Base-by-base conservation (phyloP, 495 filamentous ascomycete genomes). In the Lindgomyces ingoldianus region DNA sequence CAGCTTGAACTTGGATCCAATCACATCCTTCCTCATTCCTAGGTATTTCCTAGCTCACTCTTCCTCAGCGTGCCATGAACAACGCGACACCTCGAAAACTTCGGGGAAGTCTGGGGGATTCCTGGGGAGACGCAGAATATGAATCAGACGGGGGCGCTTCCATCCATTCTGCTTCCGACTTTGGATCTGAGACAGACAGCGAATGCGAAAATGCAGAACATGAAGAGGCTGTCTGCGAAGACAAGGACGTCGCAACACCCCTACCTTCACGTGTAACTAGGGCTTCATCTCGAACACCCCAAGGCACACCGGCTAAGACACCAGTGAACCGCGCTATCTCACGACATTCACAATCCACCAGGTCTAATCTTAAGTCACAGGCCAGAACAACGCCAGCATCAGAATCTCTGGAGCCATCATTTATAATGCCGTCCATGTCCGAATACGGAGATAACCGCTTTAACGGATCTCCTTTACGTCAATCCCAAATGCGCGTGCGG, bases 371-470 rank as follows among this genome's bases (percentile, higher is more conserved):
- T 29, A 25, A 33, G 18, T 64, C 53, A 48, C 58, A 29, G 53
- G 10, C 10, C 42, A 44, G 41, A 58, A 51, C 8, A 70, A 68
- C 2, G 58, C 70, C 33, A 50, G 66, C 47, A 53, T n/a, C 59
- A 55, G 64, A 58, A n/a, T 73, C 73, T 4, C 69, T 64, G 47
- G 80, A 79, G 58, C 80, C 80, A 21, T 76, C 79, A 42, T 64
- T 83, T 41, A 73, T 81, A 22, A 82, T 82, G 78, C 81, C 81
- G 22, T 75, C 76, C 0, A 70, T 81, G 57, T 59, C 72, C 57
- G 41, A 73, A 36, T 70, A 73, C 36, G 8, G 16, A 12, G 47
- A 62, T 22, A 58, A 57, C n/a, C 33, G 45, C 10, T 62, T 22
- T n/a, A 59, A 41, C 42, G 64, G 66, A 55, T 73, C 70, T 33